Evolutionary conservation across 2,329 filamentous ascomycete species (phyloP).

Genomic region (Talaromyces sp.): DNA sequence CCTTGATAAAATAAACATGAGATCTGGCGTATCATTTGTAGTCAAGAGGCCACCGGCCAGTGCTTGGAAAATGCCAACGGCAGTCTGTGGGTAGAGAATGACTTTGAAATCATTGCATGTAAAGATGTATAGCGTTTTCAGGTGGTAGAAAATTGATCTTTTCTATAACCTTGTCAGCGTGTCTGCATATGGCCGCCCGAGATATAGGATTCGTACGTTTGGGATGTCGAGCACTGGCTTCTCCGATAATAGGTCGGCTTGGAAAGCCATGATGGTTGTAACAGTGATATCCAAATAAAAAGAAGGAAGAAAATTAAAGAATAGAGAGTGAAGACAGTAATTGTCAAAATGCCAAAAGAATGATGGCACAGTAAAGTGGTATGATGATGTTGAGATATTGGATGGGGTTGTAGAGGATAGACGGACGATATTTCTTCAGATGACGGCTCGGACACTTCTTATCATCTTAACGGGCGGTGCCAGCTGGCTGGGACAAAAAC

Average conservation of each 20-base stretch:
- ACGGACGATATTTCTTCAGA: neutral
- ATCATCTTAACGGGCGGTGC: neutral
- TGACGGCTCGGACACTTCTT: neutral
- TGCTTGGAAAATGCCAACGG: conserved; percentile 28
- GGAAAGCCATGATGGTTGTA: neutral
- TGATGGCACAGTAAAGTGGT: neutral
- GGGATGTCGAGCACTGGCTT: neutral
- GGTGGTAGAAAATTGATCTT: neutral
- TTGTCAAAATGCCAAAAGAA: neutral
- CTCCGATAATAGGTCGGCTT: neutral
- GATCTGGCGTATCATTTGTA: neutral
- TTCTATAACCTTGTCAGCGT: neutral
- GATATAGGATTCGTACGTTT: neutral
- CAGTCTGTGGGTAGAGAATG: conserved; percentile 23
- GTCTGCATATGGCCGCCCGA: neutral
- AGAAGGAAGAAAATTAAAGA: neutral
- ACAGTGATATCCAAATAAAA: neutral
- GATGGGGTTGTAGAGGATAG: neutral
- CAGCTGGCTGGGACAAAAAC: neutral
- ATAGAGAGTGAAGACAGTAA: neutral
- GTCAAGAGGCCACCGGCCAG: conserved; percentile 12
- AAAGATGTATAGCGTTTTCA: conserved; percentile 19
- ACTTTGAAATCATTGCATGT: conserved; percentile 23
- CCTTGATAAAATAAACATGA: conserved; percentile 12
- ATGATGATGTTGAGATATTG: neutral